Percentiles rank a stretch among this genome's conserved stretches.
These are phyloP conservation scores for Rubus parviflorus DNA, from an alignment of 306 rosid genomes.

Conservation along the genomic window DNA sequence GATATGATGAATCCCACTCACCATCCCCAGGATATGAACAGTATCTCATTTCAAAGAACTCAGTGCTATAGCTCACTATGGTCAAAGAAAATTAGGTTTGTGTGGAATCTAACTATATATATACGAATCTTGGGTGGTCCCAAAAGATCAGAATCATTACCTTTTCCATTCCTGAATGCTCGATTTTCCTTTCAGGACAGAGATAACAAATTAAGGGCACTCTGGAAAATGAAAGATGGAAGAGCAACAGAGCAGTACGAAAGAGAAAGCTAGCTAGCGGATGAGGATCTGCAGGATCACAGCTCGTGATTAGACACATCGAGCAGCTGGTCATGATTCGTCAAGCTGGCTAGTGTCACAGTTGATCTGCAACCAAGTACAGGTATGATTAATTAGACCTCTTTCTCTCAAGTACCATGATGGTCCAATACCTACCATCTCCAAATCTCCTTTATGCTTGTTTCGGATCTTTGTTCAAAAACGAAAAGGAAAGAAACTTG, in stretches of 20 bases:
- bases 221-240: slow-evolving; percentile 12
- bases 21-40: neutral
- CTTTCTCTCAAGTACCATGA: neutral
- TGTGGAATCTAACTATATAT: neutral
- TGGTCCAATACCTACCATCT: slow-evolving; percentile 4
- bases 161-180: neutral
- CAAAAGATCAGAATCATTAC: neutral
- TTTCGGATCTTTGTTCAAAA: too few species aligned
- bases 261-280: neutral
- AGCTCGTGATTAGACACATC: slow-evolving; percentile 24
- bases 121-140: slow-evolving; percentile 18
- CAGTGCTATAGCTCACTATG: neutral
- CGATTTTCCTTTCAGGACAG: neutral
- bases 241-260: neutral
- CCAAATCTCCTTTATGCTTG: neutral
- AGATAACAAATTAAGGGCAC: slow-evolving; percentile 11
- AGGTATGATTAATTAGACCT: neutral
- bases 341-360: neutral
- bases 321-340: slow-evolving; percentile 18
- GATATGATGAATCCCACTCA: slow-evolving; percentile 4
- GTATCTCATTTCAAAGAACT: neutral
- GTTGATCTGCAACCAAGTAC: neutral
- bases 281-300: neutral
- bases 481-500: too few species aligned
- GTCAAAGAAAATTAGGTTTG: slow-evolving; percentile 2